Conservation (phyloP, 2,329 filamentous ascomycete genomes). For the Penicillium sumatraense region DNA sequence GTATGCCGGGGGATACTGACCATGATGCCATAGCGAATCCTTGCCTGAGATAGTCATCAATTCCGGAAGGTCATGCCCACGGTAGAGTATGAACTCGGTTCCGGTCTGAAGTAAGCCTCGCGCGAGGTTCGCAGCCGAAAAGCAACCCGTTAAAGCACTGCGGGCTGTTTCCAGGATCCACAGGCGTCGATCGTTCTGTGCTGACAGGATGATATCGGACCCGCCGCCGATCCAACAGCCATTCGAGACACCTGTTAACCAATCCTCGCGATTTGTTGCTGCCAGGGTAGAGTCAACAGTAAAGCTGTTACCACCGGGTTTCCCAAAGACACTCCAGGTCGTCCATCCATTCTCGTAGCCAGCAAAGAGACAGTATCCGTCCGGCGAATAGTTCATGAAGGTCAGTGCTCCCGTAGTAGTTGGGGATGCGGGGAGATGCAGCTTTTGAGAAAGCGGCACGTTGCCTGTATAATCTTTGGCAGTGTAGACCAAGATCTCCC, state of each 20-base stretch:
- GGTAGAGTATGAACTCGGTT: slow-evolving; percentile 86
- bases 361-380: slow-evolving; percentile 94
- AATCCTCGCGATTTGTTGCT: slow-evolving; percentile 73
- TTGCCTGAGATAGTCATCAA: slow-evolving; percentile 91
- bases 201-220: slow-evolving; percentile 79
- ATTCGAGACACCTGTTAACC: slow-evolving; percentile 78
- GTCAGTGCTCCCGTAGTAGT: slow-evolving; percentile 72
- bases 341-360: slow-evolving; percentile 93
- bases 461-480: slow-evolving; percentile 93
- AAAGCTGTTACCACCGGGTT: slow-evolving; percentile 84
- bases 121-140: slow-evolving; percentile 87
- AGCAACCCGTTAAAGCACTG: slow-evolving; percentile 90
- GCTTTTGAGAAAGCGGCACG: slow-evolving; percentile 81
- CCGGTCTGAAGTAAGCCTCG: slow-evolving; percentile 88
- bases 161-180: slow-evolving; percentile 92
- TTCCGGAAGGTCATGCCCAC: slow-evolving; percentile 89
- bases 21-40: slow-evolving; percentile 91
- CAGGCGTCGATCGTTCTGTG: slow-evolving; percentile 73
- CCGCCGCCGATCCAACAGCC: slow-evolving; percentile 88
- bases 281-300: slow-evolving; percentile 68
- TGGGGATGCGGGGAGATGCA: slow-evolving; percentile 70
- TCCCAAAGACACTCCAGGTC: slow-evolving; percentile 97
- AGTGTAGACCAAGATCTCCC: slow-evolving; percentile 84
- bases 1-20: slow-evolving; percentile 82
- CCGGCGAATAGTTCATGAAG: slow-evolving; percentile 83